Percentiles rank a stretch among this genome's conserved stretches.
These are phyloP conservation scores for Aegilops sharonensis DNA, from an alignment of 176 grass and related monocot species.

Conservation along the genomic window DNA sequence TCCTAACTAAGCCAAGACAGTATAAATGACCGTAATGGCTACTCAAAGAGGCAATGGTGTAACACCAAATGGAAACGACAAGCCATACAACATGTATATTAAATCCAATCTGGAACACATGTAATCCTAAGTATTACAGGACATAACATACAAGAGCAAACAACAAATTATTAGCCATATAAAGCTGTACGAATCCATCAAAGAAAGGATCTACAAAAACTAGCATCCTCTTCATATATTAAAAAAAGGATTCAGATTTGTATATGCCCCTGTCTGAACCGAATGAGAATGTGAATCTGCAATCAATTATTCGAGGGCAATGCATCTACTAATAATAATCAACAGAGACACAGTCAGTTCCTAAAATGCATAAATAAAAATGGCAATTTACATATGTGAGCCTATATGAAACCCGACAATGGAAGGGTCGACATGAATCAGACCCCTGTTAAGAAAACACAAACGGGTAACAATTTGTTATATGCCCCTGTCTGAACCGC, in stretches of 20 bases:
- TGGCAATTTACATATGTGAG: not conserved
- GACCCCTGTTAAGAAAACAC: not conserved
- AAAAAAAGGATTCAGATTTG: not conserved
- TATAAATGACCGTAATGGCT: constrained; percentile 31
- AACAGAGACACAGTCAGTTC: fast-evolving
- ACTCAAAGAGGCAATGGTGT: constrained; percentile 49
- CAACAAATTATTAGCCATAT: too few relatives aligned
- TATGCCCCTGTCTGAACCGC: constrained; percentile 56
- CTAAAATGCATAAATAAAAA: not conserved
- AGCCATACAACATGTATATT: not conserved
- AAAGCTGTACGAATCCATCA: constrained; percentile 6
- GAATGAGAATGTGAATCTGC: not conserved
- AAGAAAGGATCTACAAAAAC: not conserved
- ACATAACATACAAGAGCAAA: not conserved
- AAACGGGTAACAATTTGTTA: not conserved
- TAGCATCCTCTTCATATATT: not conserved
- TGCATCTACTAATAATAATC: not conserved
- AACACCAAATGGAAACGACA: not conserved
- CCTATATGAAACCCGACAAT: not conserved
- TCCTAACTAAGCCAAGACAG: constrained; percentile 63
- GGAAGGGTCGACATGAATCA: not conserved
- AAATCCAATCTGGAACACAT: not conserved
- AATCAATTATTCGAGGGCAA: constrained; percentile 5
- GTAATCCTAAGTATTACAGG: too few relatives aligned
- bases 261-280: constrained; percentile 60